Base-by-base conservation (phyloP, 352 stramenopile species). In the Phytopythium helicoides region DNA sequence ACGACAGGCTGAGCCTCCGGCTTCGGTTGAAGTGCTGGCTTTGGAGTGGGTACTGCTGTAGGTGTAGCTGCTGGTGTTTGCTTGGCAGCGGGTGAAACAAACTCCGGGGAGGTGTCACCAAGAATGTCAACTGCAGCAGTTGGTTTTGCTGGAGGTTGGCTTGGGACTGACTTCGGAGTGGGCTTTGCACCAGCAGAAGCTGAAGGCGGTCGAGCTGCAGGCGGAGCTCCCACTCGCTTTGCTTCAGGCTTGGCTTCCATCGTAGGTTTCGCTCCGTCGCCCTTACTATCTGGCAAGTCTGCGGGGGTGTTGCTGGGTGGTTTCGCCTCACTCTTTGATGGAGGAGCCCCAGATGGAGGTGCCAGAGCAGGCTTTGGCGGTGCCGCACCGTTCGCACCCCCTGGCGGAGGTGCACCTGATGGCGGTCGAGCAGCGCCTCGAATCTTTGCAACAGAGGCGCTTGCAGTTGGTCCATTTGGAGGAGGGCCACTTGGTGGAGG, bases 381-480 rank as follows among this genome's bases (percentile, higher is more conserved):
- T 7, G 64, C 54, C 19, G 42, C 42, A 6, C 54, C 59, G 15
- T 62, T 61, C 6, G 49, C 47, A 25, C 58, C 63, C 5, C 52
- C 26, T 22, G 31, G 38, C 8, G 68, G 70, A 25, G 72, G 76
- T 14, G 76, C 57, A 11, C 38, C 54, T 19, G 64, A 74, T 10
- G 74, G 76, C 21, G 76, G 72, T 6, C 76, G 73, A 6, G 64
- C 75, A 14, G 79, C 75, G 10, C 73, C 71, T 63, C 79, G 82
- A 42, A 92, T 85, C 62, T 92, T 92, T 6, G 78, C 76, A 0
- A 92, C 79, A 0, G 79, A 88, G 18, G 79, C 66, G 66, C 76
- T 92, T 3, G 75, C 55, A 10, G 64, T 23, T 8, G 60, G 69
- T 3, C 72, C 67, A 47, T 65, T 66, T 18, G 82, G 80, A 8